Evolutionary conservation across 805 yeast species (phyloP).

Genomic region (Martiniozyma abietophila): DNA sequence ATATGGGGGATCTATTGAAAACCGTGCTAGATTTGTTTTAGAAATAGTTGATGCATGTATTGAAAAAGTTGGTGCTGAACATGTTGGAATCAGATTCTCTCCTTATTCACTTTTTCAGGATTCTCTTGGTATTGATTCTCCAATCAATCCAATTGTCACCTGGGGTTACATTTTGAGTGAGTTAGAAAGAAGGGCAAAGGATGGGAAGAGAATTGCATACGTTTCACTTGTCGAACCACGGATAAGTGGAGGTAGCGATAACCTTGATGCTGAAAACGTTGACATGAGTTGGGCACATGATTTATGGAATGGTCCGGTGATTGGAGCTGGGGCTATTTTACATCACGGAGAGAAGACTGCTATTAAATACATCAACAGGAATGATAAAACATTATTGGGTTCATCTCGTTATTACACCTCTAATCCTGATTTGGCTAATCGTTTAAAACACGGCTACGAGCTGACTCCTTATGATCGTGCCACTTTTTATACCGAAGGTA

Average conservation of each 20-base stretch:
- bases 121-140: slow-evolving; percentile 28
- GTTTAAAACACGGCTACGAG: slow-evolving; percentile 28
- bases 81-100: slow-evolving; percentile 40
- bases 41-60: slow-evolving; percentile 43
- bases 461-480: slow-evolving; percentile 32
- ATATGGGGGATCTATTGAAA: slow-evolving; percentile 36
- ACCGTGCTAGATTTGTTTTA: slow-evolving; percentile 31
- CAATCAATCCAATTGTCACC: slow-evolving; percentile 26
- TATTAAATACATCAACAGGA: slow-evolving; percentile 18
- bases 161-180: slow-evolving; percentile 31
- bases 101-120: slow-evolving; percentile 35
- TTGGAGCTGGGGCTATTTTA: slow-evolving; percentile 20
- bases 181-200: slow-evolving; percentile 26
- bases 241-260: slow-evolving; percentile 45
- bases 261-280: slow-evolving; percentile 4
- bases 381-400: slow-evolving; percentile 36
- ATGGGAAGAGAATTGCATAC: slow-evolving; percentile 16
- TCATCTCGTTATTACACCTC: slow-evolving; percentile 31
- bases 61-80: slow-evolving; percentile 43
- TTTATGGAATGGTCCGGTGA: slow-evolving; percentile 17
- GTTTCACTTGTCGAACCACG: slow-evolving; percentile 46
- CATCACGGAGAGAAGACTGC: background rate
- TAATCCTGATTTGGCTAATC: slow-evolving; percentile 34
- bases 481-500: slow-evolving; percentile 26
- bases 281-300: slow-evolving; percentile 13